A percentile compares a stretch with the other conserved stretches of the same genome.
Evolutionary conservation across 371 early-diverging fungal genomes (phyloP).

Genomic region (Mortierella polycephala): DNA sequence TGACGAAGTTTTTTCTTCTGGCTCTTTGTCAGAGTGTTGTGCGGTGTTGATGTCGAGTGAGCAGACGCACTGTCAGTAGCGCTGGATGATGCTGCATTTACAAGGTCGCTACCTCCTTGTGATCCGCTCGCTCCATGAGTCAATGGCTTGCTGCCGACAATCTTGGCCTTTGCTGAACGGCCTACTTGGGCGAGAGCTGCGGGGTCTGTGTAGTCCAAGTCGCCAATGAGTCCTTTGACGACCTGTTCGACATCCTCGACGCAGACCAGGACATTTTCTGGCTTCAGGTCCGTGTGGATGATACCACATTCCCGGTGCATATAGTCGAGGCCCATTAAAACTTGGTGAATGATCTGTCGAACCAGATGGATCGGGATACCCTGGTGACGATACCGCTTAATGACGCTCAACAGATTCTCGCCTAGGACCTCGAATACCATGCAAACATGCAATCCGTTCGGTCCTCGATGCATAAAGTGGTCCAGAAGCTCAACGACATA

Average conservation of each 20-base stretch:
- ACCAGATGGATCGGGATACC: constrained; percentile 91
- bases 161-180: constrained; percentile 30
- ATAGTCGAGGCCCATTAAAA: constrained; percentile 91
- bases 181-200: constrained; percentile 41
- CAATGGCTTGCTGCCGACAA: constrained; percentile 43
- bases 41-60: constrained; percentile 12
- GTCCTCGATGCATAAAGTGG: constrained; percentile 89
- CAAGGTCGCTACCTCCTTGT: constrained; percentile 5
- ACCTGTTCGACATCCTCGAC: constrained; percentile 85
- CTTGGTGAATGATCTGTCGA: constrained; percentile 87
- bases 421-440: constrained; percentile 99
- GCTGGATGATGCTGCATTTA: constrained; percentile 2
- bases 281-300: constrained; percentile 98
- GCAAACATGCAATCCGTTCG: constrained; percentile 93
- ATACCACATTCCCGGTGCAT: constrained; percentile 97
- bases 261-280: constrained; percentile 94
- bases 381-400: constrained; percentile 77
- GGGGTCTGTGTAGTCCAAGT: constrained; percentile 36
- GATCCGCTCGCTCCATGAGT: constrained; percentile 22
- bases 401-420: constrained; percentile 90
- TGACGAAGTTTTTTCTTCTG: constrained; percentile 49
- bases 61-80: neutral
- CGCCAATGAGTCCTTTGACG: constrained; percentile 53
- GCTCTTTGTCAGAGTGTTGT: constrained; percentile 39
- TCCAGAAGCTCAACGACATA: constrained; percentile 89